Evolutionary conservation across 352 stramenopile species (phyloP), one percentile per base, ranked within the genome.

Genomic region (Phytophthora agathidicida): DNA sequence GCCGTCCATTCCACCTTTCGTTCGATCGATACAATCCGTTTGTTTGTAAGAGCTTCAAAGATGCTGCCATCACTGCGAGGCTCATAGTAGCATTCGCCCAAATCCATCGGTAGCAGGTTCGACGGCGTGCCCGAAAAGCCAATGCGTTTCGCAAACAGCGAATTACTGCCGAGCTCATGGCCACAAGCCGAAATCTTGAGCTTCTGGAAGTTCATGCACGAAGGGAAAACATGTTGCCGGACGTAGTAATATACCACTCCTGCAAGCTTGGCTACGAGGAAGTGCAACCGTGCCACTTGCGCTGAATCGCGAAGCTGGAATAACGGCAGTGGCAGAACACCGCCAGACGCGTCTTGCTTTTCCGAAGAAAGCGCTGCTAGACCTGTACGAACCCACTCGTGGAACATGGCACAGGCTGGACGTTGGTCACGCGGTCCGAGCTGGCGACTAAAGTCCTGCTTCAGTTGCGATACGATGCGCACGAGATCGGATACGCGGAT

Each of bases 81-180:
- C 59, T 99, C 98, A 60, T 99, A 99, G 53, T 97, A 94, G 59
- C 98, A 99, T 48, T 98, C 93, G 23, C 97, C 97, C 44, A 99
- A 73, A 82, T 99, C 98, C 75, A 99, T 95, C 14, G 98, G 98
- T 14, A 99, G 69, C 35, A 99, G 72, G 75, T 99, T 98, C 48
- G 95, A 99, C 14, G 98, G 98, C 5, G 98, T 99, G 47, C 98
- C 98, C 41, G 94, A 99, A 72, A 99, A 99, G 1, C 98, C 98
- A 45, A 99, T 95, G 22, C 97, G 89, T 45, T 95, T 93, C 16
- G 90, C 88, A 75, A 99, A 99, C 13, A 99, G 61, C 63, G 98
- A 98, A 55, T 98, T 92, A 46, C 97, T 98, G 14, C 98, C 98
- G 39, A 99, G 83, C 65, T 99, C 98, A 80, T 99, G 97, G 2